These are phyloP conservation scores for Candida sanyaensis DNA, from an alignment of 1,139 yeast species.

Conservation along the genomic window DNA sequence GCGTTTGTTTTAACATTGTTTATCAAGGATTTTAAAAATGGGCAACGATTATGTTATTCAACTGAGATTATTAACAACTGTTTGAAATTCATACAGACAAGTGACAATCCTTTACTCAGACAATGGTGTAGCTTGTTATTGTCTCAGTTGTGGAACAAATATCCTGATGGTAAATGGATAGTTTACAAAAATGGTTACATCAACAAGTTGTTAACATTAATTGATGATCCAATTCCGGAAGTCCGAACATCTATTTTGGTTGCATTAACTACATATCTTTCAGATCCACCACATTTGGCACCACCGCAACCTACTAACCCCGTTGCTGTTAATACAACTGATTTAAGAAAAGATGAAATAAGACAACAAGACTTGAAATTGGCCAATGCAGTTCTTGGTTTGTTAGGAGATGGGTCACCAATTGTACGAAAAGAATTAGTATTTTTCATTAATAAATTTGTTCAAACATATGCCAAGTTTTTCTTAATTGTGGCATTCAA, in stretches of 20 bases:
- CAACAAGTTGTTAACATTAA: conserved; percentile 53
- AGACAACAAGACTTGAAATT: conserved; percentile 55
- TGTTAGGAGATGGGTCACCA: conserved; percentile 84
- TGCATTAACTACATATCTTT: conserved; percentile 64
- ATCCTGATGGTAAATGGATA: conserved; percentile 76
- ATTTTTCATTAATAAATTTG: conserved; percentile 74
- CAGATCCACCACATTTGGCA: conserved; percentile 11
- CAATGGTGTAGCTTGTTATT: conserved; percentile 89
- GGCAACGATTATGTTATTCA: conserved; percentile 79
- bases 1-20: conserved; percentile 86
- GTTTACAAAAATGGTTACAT: conserved; percentile 68
- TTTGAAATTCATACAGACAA: conserved; percentile 61
- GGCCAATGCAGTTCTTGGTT: conserved; percentile 48
- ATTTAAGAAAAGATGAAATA: conserved; percentile 43
- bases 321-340: conserved; percentile 16
- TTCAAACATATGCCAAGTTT: conserved; percentile 67
- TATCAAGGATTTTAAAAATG: conserved; percentile 75
- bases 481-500: conserved; percentile 88
- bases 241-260: conserved; percentile 83
- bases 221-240: conserved; percentile 92
- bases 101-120: conserved; percentile 82
- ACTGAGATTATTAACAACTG: conserved; percentile 72
- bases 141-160: conserved; percentile 74
- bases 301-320: conserved; percentile 23
- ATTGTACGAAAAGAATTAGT: conserved; percentile 85